Base-by-base conservation (phyloP, 371 early-diverging fungal genomes). In the Rhizomucor pusillus region DNA sequence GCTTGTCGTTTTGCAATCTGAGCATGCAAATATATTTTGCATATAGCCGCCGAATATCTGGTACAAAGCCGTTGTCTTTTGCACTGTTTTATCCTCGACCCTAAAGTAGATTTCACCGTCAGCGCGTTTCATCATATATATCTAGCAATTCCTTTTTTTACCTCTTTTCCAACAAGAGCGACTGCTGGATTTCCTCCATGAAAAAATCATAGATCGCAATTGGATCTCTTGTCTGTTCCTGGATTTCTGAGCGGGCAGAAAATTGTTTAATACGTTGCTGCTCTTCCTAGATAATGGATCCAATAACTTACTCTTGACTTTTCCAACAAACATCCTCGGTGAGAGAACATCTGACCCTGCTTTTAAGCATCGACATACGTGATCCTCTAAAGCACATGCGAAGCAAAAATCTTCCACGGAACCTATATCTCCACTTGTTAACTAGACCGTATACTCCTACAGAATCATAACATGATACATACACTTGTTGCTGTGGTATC, bases 21-120 rank as follows among this genome's bases (percentile, higher is more conserved):
- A 56, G 67, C 95, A 95, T 43, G 67, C 73, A 56, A 91, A 75
- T 41, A 82, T 76, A 47, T 84, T 84, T 54, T 89, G 90, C 33
- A 91, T 60, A 50, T 85, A 86, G 0, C 93, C 93, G 54, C 90
- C 91, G 82, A 93, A 93, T 9, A 92, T 81, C 55, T 86, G 90
- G 65, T 88, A 82, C 20, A 90, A 59, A 22, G 88, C 75, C 7
- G 91, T 90, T 12, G 93, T 90, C 65, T 90, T 85, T 57, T 88
- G 85, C 53, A 86, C 75, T 37, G 80, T 80, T 12, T 63, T 54
- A 43, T 82, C 75, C 50, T 86, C 81, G 14, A 88, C 64, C 63
- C 84, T 87, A 56, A 13, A 16, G 11, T 29, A 7, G 18, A 1
- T 20, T 4, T 34, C 37, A 47, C 22, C 34, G 29, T n/a, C 9